Evolutionary conservation across 495 filamentous ascomycete genomes (phyloP), one percentile per base, ranked within the genome.

Genomic region (Bacidia rubella): DNA sequence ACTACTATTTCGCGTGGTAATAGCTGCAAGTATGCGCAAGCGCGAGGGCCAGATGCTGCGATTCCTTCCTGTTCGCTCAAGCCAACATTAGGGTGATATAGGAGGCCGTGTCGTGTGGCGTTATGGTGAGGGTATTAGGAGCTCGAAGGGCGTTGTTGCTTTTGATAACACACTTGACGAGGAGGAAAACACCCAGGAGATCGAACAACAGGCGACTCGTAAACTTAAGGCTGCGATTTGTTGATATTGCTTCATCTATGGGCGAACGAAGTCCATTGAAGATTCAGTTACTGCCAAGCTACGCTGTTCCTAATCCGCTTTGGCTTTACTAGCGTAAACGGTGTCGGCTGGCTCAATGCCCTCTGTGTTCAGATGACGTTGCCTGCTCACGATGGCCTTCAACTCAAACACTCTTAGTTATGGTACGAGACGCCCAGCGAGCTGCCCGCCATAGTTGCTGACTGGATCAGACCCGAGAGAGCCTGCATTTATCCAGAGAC

Each of bases 351-450:
- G 19, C n/a, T n/a, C n/a, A n/a, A n/a, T n/a, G n/a, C n/a, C n/a
- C n/a, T n/a, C n/a, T n/a, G n/a, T n/a, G n/a, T n/a, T n/a, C n/a
- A n/a, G n/a, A n/a, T n/a, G n/a, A n/a, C n/a, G n/a, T n/a, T n/a
- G n/a, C n/a, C n/a, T n/a, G n/a, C n/a, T n/a, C n/a, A n/a, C n/a
- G n/a, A n/a, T n/a, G n/a, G n/a, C n/a, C n/a, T n/a, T n/a, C n/a
- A n/a, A n/a, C n/a, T 29, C 56, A 15, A 55, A 53, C 19, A 58
- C 52, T 19, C 56, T 62, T n/a, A 59, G 42, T 25, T 62, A 62
- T 26, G 54, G 60, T 60, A 42, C 7, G 54, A 15, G 24, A 43
- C 24, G 11, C 15, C 21, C 3, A n/a, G 15, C 44, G 20, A 47
- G 2, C 7, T 20, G 44, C 24, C 21, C n/a, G 22, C 11, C 11